Evolutionary conservation across 768 basidiomycete genomes (phyloP).

Genomic region (Mycena vitilis): DNA sequence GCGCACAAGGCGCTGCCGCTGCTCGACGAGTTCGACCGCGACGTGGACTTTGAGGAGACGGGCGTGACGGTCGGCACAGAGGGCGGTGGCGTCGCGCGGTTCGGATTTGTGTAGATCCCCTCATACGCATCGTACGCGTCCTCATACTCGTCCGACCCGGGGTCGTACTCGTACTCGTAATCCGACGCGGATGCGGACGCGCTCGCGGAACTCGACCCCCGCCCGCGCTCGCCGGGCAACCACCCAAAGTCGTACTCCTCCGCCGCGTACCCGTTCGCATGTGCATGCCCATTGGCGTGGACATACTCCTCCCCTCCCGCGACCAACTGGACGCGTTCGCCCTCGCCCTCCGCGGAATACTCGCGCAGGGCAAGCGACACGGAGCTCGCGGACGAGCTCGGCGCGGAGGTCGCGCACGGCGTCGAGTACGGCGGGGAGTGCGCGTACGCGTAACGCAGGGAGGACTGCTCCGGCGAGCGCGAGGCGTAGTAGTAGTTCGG

Average conservation of each 20-base stretch:
- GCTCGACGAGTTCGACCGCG: slow-evolving; percentile 26
- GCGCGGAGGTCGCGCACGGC: slow-evolving; percentile 12
- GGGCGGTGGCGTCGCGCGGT: not conserved
- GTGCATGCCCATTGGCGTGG: too few relatives aligned
- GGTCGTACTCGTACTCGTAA: slow-evolving; percentile 14
- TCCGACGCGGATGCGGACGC: not conserved
- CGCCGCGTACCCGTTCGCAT: too few relatives aligned
- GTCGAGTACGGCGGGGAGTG: slow-evolving; percentile 27
- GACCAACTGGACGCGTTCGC: too few relatives aligned
- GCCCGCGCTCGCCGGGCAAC: slow-evolving; percentile 21
- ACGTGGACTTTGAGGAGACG: slow-evolving; percentile 18
- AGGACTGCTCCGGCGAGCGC: not conserved
- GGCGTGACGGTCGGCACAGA: not conserved
- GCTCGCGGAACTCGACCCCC: too few relatives aligned
- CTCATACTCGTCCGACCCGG: not conserved
- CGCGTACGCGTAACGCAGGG: not conserved
- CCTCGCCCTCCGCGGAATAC: not conserved
- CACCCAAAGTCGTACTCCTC: slow-evolving; percentile 30
- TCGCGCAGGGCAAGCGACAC: not conserved
- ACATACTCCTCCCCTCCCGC: too few relatives aligned
- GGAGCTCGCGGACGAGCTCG: slow-evolving; percentile 5
- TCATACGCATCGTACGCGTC: not conserved
- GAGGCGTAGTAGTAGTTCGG: not conserved
- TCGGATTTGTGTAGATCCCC: not conserved
- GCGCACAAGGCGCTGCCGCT: slow-evolving; percentile 18